These are phyloP conservation scores for Raffaelea deltoideospora DNA, from an alignment of 2,329 filamentous ascomycete genomes.

Conservation along the genomic window DNA sequence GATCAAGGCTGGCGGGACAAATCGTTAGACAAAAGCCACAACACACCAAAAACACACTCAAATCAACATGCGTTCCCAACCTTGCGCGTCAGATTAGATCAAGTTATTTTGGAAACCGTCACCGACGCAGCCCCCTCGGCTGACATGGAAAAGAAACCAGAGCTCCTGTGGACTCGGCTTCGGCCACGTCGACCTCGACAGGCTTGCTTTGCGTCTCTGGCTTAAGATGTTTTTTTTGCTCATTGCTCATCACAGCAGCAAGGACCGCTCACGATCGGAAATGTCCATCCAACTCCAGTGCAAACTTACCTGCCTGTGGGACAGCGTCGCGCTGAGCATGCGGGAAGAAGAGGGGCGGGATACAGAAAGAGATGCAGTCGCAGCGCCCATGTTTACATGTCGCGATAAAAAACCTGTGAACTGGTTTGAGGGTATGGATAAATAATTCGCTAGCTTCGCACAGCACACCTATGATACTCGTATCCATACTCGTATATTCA, in stretches of 20 bases:
- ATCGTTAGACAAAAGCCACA: no score
- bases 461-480: no score
- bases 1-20: no score
- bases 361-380: not conserved
- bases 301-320: not conserved
- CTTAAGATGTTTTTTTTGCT: slow-evolving; percentile 16
- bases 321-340: not conserved
- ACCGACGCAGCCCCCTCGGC: slow-evolving; percentile 22
- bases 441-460: no score
- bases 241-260: slow-evolving; percentile 20
- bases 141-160: slow-evolving; percentile 29
- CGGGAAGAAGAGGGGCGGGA: not conserved
- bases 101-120: slow-evolving; percentile 36
- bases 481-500: no score
- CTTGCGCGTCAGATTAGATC: slow-evolving; percentile 53
- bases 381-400: not conserved
- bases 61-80: no score
- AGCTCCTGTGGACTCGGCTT: slow-evolving; percentile 32
- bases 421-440: no score
- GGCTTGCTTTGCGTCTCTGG: slow-evolving; percentile 20
- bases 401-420: not conserved
- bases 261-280: not conserved
- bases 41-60: no score
- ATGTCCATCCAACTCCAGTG: not conserved
- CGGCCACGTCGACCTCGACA: slow-evolving; percentile 17